Percentiles rank a stretch among this genome's conserved stretches.
These are phyloP conservation scores for Yueomyces sinensis DNA, from an alignment of 805 yeast genomes.

Conservation along the genomic window DNA sequence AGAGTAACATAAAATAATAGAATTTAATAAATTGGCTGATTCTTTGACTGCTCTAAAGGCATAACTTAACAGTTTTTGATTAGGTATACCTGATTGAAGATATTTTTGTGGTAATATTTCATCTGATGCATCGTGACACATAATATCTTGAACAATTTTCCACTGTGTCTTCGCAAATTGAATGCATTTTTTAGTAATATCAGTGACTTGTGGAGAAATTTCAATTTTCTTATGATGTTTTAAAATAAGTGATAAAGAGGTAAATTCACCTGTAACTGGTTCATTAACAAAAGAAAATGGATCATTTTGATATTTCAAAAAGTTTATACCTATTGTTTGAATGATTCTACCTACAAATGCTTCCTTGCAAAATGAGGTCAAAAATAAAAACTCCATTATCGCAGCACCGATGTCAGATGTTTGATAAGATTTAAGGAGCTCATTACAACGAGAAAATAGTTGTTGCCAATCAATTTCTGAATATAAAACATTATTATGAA, in stretches of 20 bases:
- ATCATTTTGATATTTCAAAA: constrained; percentile 24
- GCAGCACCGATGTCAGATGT: constrained; percentile 74
- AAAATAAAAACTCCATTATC: constrained; percentile 38
- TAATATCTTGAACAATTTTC: constrained; percentile 27
- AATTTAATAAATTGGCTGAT: constrained; percentile 41
- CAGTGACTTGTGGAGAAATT: not conserved
- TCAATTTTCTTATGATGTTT: constrained; percentile 13
- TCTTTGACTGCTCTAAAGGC: constrained; percentile 82
- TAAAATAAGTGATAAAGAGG: constrained; percentile 39
- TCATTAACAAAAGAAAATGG: constrained; percentile 22
- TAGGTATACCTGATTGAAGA: constrained; percentile 25
- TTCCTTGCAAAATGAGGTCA: constrained; percentile 19
- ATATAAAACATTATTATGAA: constrained; percentile 1
- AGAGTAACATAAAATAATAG: constrained; percentile 27
- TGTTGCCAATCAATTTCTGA: constrained; percentile 3
- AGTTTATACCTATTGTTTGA: not conserved
- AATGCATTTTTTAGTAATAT: not conserved
- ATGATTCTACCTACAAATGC: constrained; percentile 15
- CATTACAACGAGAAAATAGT: constrained; percentile 19
- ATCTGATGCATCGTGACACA: constrained; percentile 62
- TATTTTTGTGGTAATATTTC: constrained; percentile 42
- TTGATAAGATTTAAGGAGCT: constrained; percentile 34
- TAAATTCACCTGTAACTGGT: constrained; percentile 60
- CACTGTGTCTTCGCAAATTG: constrained; percentile 12
- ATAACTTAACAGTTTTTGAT: constrained; percentile 44